A percentile compares a stretch with the other conserved stretches of the same genome.
These are phyloP conservation scores for Cordia subcordata DNA, from an alignment of 257 asterid genomes.

Conservation along the genomic window DNA sequence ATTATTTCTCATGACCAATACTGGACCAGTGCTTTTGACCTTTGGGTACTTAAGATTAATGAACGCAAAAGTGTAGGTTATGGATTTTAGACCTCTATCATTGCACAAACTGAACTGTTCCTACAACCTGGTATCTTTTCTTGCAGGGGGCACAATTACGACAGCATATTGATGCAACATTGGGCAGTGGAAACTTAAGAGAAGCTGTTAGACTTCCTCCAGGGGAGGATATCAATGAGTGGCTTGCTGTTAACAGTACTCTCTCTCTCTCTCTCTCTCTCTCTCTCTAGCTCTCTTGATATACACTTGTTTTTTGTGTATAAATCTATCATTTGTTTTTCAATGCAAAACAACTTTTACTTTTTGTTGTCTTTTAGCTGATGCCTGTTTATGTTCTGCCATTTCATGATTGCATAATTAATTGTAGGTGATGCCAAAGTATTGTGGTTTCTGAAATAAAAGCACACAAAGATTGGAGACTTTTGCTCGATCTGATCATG, in stretches of 20 bases:
- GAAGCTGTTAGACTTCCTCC: conserved; percentile 96
- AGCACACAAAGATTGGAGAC: no score
- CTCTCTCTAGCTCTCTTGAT: conserved; percentile 3
- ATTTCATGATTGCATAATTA: no score
- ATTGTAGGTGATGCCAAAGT: no score
- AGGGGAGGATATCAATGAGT: conserved; percentile 86
- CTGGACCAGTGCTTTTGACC: no score
- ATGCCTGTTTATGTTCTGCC: no score
- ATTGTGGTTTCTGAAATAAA: no score
- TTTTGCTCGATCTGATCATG: no score
- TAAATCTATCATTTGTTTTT: no score
- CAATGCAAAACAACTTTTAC: no score
- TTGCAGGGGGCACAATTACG: conserved; percentile 86
- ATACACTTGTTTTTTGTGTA: neutral
- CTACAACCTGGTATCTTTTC: conserved; percentile 4
- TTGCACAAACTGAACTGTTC: neutral
- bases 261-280: conserved; percentile 25
- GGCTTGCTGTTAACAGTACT: conserved; percentile 92
- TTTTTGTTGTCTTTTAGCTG: no score
- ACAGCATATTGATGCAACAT: conserved; percentile 87
- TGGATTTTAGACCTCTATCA: neutral
- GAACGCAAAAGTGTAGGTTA: neutral
- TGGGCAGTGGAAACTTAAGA: conserved; percentile 91
- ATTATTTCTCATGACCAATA: no score
- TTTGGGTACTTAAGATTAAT: no score